phyloP scores from a whole-genome alignment of 2,329 filamentous ascomycete species.

The Sordariomycetes sp. region DNA sequence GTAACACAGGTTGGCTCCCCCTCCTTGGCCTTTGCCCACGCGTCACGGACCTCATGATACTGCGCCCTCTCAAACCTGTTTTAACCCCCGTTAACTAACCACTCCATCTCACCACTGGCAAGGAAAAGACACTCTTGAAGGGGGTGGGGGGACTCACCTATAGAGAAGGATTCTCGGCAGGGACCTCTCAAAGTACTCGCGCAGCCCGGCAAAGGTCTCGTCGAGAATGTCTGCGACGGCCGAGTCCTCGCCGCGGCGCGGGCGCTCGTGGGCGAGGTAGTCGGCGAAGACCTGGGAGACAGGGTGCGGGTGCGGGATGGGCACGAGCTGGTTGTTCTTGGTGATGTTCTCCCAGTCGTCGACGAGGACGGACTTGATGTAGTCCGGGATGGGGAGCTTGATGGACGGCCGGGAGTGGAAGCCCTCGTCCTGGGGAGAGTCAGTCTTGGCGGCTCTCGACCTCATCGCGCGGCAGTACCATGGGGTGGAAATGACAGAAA shows the following conservation, averaged over 20 bases:
- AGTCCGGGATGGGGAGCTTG: constrained; percentile 76
- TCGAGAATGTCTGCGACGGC: constrained; percentile 78
- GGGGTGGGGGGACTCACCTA: constrained; percentile 31
- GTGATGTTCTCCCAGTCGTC: constrained; percentile 99
- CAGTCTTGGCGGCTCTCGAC: not conserved
- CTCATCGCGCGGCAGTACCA: not conserved
- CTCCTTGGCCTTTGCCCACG: constrained; percentile 54
- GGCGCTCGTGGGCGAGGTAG: constrained; percentile 62
- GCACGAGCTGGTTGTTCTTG: constrained; percentile 84
- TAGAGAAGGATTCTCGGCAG: constrained; percentile 86
- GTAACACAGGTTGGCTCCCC: constrained; percentile 60
- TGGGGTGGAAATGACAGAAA: constrained; percentile 2
- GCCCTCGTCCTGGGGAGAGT: constrained; percentile 61
- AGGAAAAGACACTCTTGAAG: not conserved
- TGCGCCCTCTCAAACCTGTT: constrained; percentile 86
- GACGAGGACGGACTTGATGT: constrained; percentile 83
- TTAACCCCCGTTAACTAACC: not conserved
- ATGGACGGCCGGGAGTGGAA: constrained; percentile 80
- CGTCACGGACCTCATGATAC: constrained; percentile 66
- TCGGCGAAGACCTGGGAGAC: constrained; percentile 71
- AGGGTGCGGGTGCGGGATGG: constrained; percentile 66
- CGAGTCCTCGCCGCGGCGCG: constrained; percentile 52
- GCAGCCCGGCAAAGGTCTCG: constrained; percentile 76
- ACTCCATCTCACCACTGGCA: not conserved
- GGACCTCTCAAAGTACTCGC: constrained; percentile 88